Base-by-base conservation (phyloP, 2,329 filamentous ascomycete species). In the Thielaviopsis ethacetica region DNA sequence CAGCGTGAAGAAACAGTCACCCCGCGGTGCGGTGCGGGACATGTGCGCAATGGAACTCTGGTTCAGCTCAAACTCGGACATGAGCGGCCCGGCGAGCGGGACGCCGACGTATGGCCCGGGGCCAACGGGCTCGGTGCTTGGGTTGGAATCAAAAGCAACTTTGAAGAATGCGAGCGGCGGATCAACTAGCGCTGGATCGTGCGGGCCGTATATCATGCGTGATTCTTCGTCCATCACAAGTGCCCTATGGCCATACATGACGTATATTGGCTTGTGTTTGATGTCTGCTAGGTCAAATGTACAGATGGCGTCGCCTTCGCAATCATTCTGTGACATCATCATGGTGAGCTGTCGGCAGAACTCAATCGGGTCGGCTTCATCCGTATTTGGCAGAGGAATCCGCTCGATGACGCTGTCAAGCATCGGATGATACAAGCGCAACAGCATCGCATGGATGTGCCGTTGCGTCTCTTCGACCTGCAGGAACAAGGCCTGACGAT, bases 1-100 rank as follows among this genome's bases (percentile, higher is more conserved):
- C 10, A 58, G 9, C 3, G 57, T 58, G 21, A 58, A 58, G 50
- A 58, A 58, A 19, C 57, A 58, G 24, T 58, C 57, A 19, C 57
- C 57, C 13, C 19, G 34, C 10, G 44, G 44, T 10, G 44, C 44
- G 21, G 44, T 21, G 6, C 3, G n/a, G 9, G 15, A 19, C 44
- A 49, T 49, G 44, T 49, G 44, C 9, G n/a, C n/a, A 3, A n/a
- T 49, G 44, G 44, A 49, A 49, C 44, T 49, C 44, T 49, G 44
- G 9, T 19, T 49, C n/a, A 49, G n/a, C 19, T 49, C 44, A 49
- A 19, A 49, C n/a, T 49, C 15, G 7, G 44, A 49, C 44, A 49
- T 49, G 44, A 49, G 3, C 7, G 44, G n/a, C n/a, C 44, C 44
- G 2, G 44, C 44, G 9, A 49, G 17, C 5, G 44, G 44, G 9